Evolutionary conservation across 352 stramenopile species (phyloP).

Genomic region (Phytophthora macrochlamydospora): DNA sequence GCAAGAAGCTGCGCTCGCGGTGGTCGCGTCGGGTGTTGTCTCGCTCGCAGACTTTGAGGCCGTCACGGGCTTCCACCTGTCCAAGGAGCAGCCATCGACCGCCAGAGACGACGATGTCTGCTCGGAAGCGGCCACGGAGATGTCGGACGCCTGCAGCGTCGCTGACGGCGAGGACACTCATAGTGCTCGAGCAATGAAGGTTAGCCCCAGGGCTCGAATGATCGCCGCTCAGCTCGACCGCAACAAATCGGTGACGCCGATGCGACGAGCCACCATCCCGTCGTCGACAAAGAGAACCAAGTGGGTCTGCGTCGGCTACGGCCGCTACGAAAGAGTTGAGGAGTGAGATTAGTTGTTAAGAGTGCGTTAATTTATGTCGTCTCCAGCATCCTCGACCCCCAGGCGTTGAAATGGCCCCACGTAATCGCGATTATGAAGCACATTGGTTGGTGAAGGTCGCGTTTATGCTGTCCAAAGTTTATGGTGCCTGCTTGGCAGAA

Average conservation of each 20-base stretch:
- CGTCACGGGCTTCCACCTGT: conserved; percentile 26
- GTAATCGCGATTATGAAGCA: too few relatives aligned
- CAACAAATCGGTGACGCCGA: conserved; percentile 3
- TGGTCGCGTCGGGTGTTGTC: conserved; percentile 30
- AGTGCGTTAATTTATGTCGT: conserved; percentile 21
- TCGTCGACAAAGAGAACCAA: conserved; percentile 7
- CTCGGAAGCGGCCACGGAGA: conserved; percentile 28
- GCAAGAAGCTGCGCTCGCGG: conserved; percentile 26
- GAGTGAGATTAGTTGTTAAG: conserved; percentile 1
- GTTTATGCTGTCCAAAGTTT: not conserved
- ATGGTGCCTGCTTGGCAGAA: not conserved
- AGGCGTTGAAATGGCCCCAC: not conserved
- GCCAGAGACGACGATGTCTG: conserved; percentile 26
- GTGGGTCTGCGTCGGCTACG: conserved; percentile 39
- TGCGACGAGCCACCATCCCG: not conserved
- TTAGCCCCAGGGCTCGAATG: not conserved
- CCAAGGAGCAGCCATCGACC: conserved; percentile 8
- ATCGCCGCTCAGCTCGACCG: not conserved
- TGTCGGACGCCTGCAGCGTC: conserved; percentile 29
- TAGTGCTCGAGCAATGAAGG: not conserved
- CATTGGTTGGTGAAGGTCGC: not conserved
- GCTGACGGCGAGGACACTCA: conserved; percentile 18
- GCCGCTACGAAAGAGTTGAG: conserved; percentile 29
- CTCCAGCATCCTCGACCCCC: not conserved
- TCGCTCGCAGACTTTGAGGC: conserved; percentile 34